Evolutionary conservation across 2,329 filamentous ascomycete genomes (phyloP), one percentile per base, ranked within the genome.

Genomic region (Rhexocercosporidium sp.): DNA sequence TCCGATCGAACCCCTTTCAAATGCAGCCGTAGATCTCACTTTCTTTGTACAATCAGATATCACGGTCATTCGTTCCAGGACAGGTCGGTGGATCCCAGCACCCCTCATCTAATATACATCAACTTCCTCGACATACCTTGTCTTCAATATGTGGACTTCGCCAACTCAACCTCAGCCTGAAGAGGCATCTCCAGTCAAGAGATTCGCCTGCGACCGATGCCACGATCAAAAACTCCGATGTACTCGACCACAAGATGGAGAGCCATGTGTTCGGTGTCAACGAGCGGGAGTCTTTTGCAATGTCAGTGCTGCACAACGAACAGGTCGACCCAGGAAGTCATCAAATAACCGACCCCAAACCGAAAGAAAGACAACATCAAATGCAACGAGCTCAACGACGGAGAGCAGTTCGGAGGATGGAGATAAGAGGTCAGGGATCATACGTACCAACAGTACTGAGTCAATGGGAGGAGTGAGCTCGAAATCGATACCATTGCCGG

Each of bases 191-290:
- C 65, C 51, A 25, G 59, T 61, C 14, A 66, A 66, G 59, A 62
- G 65, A 53, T 63, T 63, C 16, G 65, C 65, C 46, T 66, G 65
- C 59, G 65, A 66, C 59, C 51, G 65, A 53, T 66, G 65, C 20
- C 65, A 66, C 22, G 65, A 66, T 56, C 65, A 66, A 41, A 66
- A 66, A 47, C 65, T 66, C 27, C 47, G 65, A 44, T 66, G 65
- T 41, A 66, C 59, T 34, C 51, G 65, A 44, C 65, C 65, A 7
- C 65, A 66, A 59, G 59, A 66, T 27, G 60, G 59, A 56, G 65
- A 66, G 31, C 59, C 65, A 9, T 66, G 65, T 46, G 59, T 66
- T 39, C 51, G 65, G 22, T 66, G 65, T 44, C 59, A 61, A 20
- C 54, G 59, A 22, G 65, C 65, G 11, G 65, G 65, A 16, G 65